Base-by-base conservation (phyloP, 305 asterid genomes). In the Fraxinus sp. region DNA sequence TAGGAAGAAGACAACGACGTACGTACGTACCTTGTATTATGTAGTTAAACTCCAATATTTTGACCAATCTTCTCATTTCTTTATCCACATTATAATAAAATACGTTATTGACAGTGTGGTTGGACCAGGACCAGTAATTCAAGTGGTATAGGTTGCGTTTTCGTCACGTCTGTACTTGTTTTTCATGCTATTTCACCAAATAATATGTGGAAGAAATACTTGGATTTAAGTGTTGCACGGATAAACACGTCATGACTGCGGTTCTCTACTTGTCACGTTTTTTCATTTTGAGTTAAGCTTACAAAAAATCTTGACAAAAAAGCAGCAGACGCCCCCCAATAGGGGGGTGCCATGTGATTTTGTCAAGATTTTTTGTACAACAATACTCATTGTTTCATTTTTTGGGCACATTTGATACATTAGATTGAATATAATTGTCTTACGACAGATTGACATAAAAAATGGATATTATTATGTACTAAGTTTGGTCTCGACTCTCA, bases 1-100 rank as follows among this genome's bases (percentile, higher is more conserved):
- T 83, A 18, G 77, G 83, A 82, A 83, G 80, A 80, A 64, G 80
- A 72, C 41, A 10, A 74, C 62, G 83, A 7, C 30, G 30, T 28
- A 80, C 59, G 64, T 59, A 39, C 71, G 70, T 70, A 76, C 24
- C 70, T 71, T 26, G 28, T 5, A 52, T 52, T 35, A 18, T 14
- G 33, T 18, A 26, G 83, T 11, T 33, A 71, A 75, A 77, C 82
- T 78, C 74, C 18, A 78, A 41, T n/a, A 80, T 28, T 28, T 87
- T 87, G 86, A 87, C 86, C 77, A 83, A 55, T 78, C 70, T 74
- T 36, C 75, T 26, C 70, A 33, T 72, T 49, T 72, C 62, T 35
- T 81, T 18, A 6, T 83, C 22, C 18, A n/a, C 7, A 64, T 9
- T 35, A 36, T 16, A 24, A 9, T 28, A 11, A 3, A 32, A 55